Evolutionary conservation across 768 basidiomycete species (phyloP).

Genomic region (Serendipita sp.): DNA sequence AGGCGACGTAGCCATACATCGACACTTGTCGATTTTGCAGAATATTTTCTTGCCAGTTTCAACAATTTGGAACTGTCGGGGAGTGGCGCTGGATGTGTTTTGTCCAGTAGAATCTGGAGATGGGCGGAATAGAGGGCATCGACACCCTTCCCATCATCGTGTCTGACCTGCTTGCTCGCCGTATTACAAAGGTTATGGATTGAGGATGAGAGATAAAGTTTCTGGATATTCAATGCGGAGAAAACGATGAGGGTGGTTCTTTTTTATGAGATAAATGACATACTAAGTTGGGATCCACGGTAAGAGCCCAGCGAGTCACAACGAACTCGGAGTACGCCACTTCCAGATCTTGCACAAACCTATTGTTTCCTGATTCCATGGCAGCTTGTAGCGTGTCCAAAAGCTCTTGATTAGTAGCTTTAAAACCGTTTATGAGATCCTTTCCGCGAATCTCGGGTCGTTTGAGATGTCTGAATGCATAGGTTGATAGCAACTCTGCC

Average conservation of each 20-base stretch:
- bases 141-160: background rate
- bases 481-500: constrained; percentile 25
- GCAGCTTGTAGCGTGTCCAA: constrained; percentile 20
- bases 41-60: constrained; percentile 31
- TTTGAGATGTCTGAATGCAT: constrained; percentile 23
- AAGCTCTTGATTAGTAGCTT: constrained; percentile 33
- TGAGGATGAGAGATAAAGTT: constrained; percentile 11
- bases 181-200: constrained; percentile 35
- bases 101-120: constrained; percentile 16
- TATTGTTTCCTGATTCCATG: constrained; percentile 12
- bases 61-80: constrained; percentile 20
- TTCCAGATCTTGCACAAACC: constrained; percentile 14
- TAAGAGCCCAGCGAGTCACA: constrained; percentile 28
- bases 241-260: too few species aligned
- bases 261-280: constrained; percentile 11
- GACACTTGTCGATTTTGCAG: constrained; percentile 22
- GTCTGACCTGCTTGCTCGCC: background rate
- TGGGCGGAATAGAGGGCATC: constrained; percentile 11
- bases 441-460: constrained; percentile 27
- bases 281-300: constrained; percentile 23
- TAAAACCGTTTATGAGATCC: constrained; percentile 41
- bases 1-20: constrained; percentile 41
- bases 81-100: constrained; percentile 10
- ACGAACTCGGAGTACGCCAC: constrained; percentile 32
- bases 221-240: background rate